Evolutionary conservation across 2,329 filamentous ascomycete genomes (phyloP).

Genomic region (Trematosphaeria pertusa): DNA sequence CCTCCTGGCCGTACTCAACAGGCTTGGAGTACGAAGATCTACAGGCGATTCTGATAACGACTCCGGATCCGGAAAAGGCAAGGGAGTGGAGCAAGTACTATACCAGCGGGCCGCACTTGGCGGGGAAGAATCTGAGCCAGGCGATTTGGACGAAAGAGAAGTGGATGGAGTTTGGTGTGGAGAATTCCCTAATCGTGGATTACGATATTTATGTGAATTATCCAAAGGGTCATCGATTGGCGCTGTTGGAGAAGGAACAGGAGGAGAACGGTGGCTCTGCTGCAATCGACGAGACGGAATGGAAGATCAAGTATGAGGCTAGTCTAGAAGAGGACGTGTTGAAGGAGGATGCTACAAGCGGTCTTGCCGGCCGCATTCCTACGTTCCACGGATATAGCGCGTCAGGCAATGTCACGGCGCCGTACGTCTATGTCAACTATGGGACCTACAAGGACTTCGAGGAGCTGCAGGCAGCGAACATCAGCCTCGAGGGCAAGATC

Average conservation of each 20-base stretch:
- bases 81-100: conserved; percentile 60
- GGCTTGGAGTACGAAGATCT: conserved; percentile 63
- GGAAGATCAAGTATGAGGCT: conserved; percentile 77
- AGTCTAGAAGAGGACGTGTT: conserved; percentile 84
- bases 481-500: conserved; percentile 83
- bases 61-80: conserved; percentile 60
- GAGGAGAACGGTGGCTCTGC: conserved; percentile 17
- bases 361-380: conserved; percentile 75
- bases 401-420: conserved; percentile 86
- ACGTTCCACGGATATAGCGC: conserved; percentile 96
- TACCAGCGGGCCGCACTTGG: conserved; percentile 58
- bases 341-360: conserved; percentile 80
- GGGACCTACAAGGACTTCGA: conserved; percentile 87
- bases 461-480: conserved; percentile 75
- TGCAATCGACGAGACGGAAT: conserved; percentile 47
- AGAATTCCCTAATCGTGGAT: conserved; percentile 53
- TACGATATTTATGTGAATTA: conserved; percentile 63
- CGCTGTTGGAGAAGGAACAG: conserved; percentile 62
- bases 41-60: conserved; percentile 60
- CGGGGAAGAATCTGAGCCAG: conserved; percentile 60
- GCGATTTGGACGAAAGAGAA: conserved; percentile 59
- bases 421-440: conserved; percentile 90
- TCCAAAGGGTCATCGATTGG: conserved; percentile 55
- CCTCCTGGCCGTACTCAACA: conserved; percentile 51
- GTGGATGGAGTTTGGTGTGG: conserved; percentile 58